Evolutionary conservation across 345 rosid genomes (phyloP).

Genomic region (Brassica incana): DNA sequence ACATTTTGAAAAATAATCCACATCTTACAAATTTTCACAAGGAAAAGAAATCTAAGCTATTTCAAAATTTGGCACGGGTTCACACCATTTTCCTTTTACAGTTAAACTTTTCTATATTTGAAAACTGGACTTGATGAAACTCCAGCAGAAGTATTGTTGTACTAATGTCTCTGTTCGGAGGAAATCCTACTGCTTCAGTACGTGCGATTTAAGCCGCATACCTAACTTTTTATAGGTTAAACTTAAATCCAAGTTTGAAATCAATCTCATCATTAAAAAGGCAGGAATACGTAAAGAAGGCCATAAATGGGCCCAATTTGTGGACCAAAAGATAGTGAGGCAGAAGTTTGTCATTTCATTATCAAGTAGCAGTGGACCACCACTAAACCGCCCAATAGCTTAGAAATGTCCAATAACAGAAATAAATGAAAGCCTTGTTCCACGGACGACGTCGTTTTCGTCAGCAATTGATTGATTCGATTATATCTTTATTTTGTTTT

Average conservation of each 20-base stretch:
- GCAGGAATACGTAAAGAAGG: not conserved
- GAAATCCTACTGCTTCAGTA: constrained; percentile 8
- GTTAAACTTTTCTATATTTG: not conserved
- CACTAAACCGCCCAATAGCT: constrained; percentile 33
- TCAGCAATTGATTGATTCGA: constrained; percentile 22
- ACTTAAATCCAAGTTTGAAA: constrained; percentile 8
- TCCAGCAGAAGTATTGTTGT: constrained; percentile 12
- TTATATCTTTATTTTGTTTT: not conserved
- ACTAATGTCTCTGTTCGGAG: constrained; percentile 3
- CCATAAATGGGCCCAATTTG: constrained; percentile 6
- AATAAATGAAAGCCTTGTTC: constrained; percentile 38
- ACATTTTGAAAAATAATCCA: not conserved
- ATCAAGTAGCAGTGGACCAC: constrained; percentile 17
- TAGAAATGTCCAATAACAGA: constrained; percentile 23
- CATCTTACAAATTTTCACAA: too few relatives aligned
- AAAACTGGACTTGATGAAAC: constrained; percentile 3
- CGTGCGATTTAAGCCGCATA: constrained; percentile 14
- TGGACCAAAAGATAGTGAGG: constrained; percentile 21
- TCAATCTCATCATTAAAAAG: constrained; percentile 23
- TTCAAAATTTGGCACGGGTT: not conserved
- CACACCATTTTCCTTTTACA: not conserved
- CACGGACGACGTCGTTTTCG: constrained; percentile 28
- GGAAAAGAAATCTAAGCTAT: not conserved
- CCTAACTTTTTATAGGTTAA: not conserved
- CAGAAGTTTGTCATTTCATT: constrained; percentile 21